These are phyloP conservation scores for Arabis alpina DNA, from an alignment of 345 rosid species.

Conservation along the genomic window DNA sequence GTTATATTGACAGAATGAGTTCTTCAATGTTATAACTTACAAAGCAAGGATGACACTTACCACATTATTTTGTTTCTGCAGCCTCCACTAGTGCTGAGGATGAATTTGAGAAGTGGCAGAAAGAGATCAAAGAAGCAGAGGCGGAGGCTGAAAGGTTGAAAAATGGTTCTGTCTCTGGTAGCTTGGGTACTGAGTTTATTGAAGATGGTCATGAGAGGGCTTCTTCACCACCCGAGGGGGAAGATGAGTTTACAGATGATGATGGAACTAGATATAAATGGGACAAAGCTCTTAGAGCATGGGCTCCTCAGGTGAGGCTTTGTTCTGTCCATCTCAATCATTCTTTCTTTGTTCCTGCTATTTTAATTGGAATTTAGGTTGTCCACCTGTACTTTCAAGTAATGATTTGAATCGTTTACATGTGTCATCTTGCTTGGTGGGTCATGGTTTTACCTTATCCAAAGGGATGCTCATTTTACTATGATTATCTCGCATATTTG, in stretches of 20 bases:
- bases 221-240: slow-evolving; percentile 82
- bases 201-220: slow-evolving; percentile 49
- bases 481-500: slow-evolving; percentile 15
- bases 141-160: slow-evolving; percentile 60
- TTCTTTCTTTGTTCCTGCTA: slow-evolving; percentile 6
- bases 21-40: neutral
- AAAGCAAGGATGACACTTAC: slow-evolving; percentile 36
- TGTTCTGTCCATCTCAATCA: neutral
- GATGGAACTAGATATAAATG: slow-evolving; percentile 92
- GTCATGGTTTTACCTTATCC: neutral
- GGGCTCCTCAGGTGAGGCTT: slow-evolving; percentile 90
- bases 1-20: slow-evolving; percentile 13
- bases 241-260: slow-evolving; percentile 93
- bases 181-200: slow-evolving; percentile 34
- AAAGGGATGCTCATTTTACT: slow-evolving; percentile 10
- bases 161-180: slow-evolving; percentile 49
- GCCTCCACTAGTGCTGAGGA: slow-evolving; percentile 56
- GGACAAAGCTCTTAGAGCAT: slow-evolving; percentile 72
- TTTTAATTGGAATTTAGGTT: slow-evolving; percentile 13
- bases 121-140: slow-evolving; percentile 78
- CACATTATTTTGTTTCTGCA: slow-evolving; percentile 45
- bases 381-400: slow-evolving; percentile 5
- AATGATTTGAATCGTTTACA: neutral
- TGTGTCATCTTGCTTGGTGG: slow-evolving; percentile 33
- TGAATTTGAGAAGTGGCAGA: slow-evolving; percentile 92